These are phyloP conservation scores for Cladosporium sphaerospermum DNA, from an alignment of 2,329 filamentous ascomycete genomes.

Conservation along the genomic window DNA sequence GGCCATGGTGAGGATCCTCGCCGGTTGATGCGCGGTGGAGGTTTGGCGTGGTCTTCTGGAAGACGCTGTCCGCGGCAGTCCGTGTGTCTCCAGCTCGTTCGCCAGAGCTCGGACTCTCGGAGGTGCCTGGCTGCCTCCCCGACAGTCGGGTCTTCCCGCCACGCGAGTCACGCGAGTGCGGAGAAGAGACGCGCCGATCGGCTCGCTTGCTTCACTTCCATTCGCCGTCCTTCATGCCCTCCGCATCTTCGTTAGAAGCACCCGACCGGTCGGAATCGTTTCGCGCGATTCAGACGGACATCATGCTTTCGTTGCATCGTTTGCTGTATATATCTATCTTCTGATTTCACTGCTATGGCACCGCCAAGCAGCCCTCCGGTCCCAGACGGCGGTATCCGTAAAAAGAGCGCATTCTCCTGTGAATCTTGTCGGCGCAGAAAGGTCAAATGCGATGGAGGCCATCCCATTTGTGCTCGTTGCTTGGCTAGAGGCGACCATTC, in stretches of 20 bases:
- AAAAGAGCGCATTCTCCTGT: slow-evolving; percentile 9
- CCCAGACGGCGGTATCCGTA: slow-evolving; percentile 1
- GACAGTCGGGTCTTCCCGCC: too few species aligned
- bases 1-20: neutral
- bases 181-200: neutral
- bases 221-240: neutral
- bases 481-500: neutral
- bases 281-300: too few species aligned
- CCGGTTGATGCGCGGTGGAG: neutral
- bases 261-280: too few species aligned
- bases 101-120: too few species aligned
- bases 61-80: neutral
- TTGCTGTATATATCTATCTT: too few species aligned
- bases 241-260: too few species aligned
- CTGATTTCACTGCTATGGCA: too few species aligned
- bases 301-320: too few species aligned
- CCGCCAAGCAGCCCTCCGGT: neutral
- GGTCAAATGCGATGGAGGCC: slow-evolving; percentile 7
- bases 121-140: too few species aligned
- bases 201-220: neutral
- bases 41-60: neutral
- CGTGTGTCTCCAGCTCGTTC: too few species aligned
- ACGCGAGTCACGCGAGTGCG: too few species aligned
- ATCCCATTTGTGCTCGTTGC: slow-evolving; percentile 5
- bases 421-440: slow-evolving; percentile 5